Percentiles rank a stretch among this genome's conserved stretches.
These are phyloP conservation scores for Teunomyces cretensis DNA, from an alignment of 805 yeast species.

Conservation along the genomic window DNA sequence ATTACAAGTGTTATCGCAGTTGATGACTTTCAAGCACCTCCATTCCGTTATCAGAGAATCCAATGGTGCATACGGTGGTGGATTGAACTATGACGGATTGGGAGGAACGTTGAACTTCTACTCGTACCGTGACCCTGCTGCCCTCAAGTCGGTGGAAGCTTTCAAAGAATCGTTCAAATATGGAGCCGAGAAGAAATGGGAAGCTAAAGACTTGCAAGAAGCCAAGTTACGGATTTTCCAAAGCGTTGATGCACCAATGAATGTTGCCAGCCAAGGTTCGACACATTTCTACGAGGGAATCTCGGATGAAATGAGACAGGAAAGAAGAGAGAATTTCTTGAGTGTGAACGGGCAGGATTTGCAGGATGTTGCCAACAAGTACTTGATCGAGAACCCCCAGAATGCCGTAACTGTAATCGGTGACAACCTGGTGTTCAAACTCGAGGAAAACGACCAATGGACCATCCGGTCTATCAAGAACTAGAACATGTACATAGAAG, in stretches of 20 bases:
- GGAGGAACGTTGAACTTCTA: slow-evolving; percentile 80
- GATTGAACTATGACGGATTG: slow-evolving; percentile 76
- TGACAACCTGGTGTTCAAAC: slow-evolving; percentile 27
- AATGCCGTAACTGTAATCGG: slow-evolving; percentile 48
- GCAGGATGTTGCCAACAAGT: slow-evolving; percentile 63
- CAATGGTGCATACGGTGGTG: slow-evolving; percentile 99
- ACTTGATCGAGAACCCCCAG: slow-evolving; percentile 38
- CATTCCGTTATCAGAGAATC: slow-evolving; percentile 91
- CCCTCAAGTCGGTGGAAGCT: slow-evolving; percentile 62
- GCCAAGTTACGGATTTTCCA: slow-evolving; percentile 93
- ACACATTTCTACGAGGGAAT: slow-evolving; percentile 65
- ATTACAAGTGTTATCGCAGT: slow-evolving; percentile 75
- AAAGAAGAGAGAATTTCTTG: slow-evolving; percentile 71
- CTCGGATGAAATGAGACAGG: slow-evolving; percentile 76
- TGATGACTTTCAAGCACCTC: slow-evolving; percentile 76
- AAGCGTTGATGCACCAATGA: slow-evolving; percentile 83
- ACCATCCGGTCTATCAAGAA: slow-evolving; percentile 9
- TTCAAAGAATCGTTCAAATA: slow-evolving; percentile 45
- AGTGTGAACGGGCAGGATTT: slow-evolving; percentile 66
- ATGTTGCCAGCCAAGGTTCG: slow-evolving; percentile 77
- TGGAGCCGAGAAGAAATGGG: slow-evolving; percentile 45
- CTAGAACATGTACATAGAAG: background rate
- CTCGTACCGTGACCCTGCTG: slow-evolving; percentile 93
- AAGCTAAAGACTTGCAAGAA: slow-evolving; percentile 69
- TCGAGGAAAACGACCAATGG: slow-evolving; percentile 19